Evolutionary conservation across 306 rosid species (phyloP).

Genomic region (Betula pendula): DNA sequence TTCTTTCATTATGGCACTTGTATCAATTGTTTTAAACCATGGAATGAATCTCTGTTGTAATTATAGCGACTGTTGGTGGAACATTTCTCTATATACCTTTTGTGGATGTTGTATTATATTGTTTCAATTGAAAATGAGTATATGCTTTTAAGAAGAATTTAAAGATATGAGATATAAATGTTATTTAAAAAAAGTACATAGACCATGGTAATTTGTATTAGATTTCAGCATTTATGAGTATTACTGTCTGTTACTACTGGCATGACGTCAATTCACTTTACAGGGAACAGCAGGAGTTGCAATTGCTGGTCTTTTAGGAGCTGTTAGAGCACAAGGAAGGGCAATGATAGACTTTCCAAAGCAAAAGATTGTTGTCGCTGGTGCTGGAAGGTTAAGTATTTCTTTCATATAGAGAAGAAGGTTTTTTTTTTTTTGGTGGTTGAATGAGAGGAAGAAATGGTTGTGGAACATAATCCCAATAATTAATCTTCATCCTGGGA

Average conservation of each 20-base stretch:
- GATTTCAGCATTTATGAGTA: constrained; percentile 3
- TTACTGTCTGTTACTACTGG: background rate
- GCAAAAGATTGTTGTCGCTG: constrained; percentile 98
- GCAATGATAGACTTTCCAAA: constrained; percentile 98
- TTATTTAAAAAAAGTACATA: background rate
- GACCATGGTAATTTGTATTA: background rate
- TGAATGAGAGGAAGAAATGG: constrained; percentile 1
- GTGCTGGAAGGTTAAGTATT: constrained; percentile 93
- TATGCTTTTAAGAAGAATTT: background rate
- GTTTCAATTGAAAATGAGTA: background rate
- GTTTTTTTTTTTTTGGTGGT: background rate
- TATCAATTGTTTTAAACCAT: background rate
- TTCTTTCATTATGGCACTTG: background rate
- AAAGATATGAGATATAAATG: background rate
- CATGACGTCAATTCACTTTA: constrained; percentile 22
- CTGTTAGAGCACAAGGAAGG: constrained; percentile 99
- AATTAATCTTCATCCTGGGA: background rate
- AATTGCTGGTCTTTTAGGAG: constrained; percentile 95
- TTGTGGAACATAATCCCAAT: background rate
- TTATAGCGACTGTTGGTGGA: background rate
- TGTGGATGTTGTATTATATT: background rate
- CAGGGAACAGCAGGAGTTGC: constrained; percentile 99
- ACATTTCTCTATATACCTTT: background rate
- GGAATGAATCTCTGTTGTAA: background rate
- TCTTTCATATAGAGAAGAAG: background rate